Percentiles rank a stretch among this genome's conserved stretches.
These are phyloP conservation scores for Pythium sp. DNA, from an alignment of 352 stramenopile species.

Conservation along the genomic window DNA sequence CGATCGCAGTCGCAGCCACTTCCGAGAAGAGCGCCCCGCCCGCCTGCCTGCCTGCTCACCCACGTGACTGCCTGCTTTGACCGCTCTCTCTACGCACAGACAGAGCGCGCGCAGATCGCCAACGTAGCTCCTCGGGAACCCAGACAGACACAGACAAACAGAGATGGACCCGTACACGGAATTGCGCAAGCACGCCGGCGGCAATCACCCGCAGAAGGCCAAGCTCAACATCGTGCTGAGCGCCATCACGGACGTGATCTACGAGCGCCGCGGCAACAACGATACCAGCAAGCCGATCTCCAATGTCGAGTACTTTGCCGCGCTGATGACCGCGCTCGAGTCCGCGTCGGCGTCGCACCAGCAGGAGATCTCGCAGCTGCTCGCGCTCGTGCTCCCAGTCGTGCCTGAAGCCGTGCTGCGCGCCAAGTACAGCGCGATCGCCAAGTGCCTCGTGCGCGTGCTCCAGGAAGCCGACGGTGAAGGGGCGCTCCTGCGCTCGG, in stretches of 20 bases:
- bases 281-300: slow-evolving; percentile 40
- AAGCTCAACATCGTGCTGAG: slow-evolving; percentile 84
- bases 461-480: slow-evolving; percentile 70
- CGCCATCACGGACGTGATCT: slow-evolving; percentile 82
- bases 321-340: slow-evolving; percentile 85
- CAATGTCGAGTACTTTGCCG: slow-evolving; percentile 86
- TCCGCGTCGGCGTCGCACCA: slow-evolving; percentile 66
- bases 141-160: slow-evolving; percentile 11
- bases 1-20: background rate
- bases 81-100: background rate
- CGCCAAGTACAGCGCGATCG: slow-evolving; percentile 71
- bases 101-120: background rate
- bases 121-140: slow-evolving; percentile 1
- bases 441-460: slow-evolving; percentile 66
- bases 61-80: background rate
- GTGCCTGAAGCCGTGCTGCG: slow-evolving; percentile 74
- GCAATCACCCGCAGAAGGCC: slow-evolving; percentile 76
- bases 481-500: slow-evolving; percentile 57
- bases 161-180: slow-evolving; percentile 75
- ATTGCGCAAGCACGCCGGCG: slow-evolving; percentile 75
- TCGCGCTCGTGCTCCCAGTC: slow-evolving; percentile 71
- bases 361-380: slow-evolving; percentile 73
- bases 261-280: slow-evolving; percentile 48
- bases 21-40: slow-evolving; percentile 11
- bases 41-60: background rate